Evolutionary conservation across 805 yeast species (phyloP).

Genomic region (Jamesozyma jinghongensis): DNA sequence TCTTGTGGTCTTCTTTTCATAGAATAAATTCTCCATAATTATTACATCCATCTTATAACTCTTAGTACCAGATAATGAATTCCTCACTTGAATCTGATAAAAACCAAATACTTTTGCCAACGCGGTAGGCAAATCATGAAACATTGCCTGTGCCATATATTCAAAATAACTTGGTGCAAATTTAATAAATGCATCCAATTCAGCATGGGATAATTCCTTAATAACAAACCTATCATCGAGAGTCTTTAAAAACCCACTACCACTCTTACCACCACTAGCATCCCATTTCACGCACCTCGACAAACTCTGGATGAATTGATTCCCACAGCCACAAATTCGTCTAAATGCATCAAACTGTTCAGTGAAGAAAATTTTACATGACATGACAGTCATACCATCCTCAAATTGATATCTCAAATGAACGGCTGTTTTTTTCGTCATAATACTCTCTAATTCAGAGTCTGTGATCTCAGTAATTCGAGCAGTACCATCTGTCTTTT

Average conservation of each 20-base stretch:
- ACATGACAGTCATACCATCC: constrained; percentile 71
- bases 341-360: constrained; percentile 96
- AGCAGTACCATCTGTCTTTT: not conserved
- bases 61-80: constrained; percentile 48
- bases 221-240: constrained; percentile 82
- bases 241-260: constrained; percentile 88
- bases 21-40: constrained; percentile 92
- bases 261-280: constrained; percentile 93
- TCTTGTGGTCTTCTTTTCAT: constrained; percentile 68
- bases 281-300: constrained; percentile 95
- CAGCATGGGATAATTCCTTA: constrained; percentile 80
- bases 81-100: constrained; percentile 84
- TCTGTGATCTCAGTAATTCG: not conserved
- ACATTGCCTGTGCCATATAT: constrained; percentile 89
- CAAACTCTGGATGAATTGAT: constrained; percentile 74
- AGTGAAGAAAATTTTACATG: constrained; percentile 90
- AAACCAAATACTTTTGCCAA: constrained; percentile 93
- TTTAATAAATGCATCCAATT: constrained; percentile 84
- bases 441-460: constrained; percentile 47
- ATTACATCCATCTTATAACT: constrained; percentile 80
- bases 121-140: constrained; percentile 91
- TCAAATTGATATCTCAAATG: constrained; percentile 89
- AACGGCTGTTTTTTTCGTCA: constrained; percentile 76
- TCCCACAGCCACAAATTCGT: constrained; percentile 67
- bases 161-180: constrained; percentile 96